These are phyloP conservation scores for Chrysoporthe cubensis DNA, from an alignment of 2,329 filamentous ascomycete species.

Conservation along the genomic window DNA sequence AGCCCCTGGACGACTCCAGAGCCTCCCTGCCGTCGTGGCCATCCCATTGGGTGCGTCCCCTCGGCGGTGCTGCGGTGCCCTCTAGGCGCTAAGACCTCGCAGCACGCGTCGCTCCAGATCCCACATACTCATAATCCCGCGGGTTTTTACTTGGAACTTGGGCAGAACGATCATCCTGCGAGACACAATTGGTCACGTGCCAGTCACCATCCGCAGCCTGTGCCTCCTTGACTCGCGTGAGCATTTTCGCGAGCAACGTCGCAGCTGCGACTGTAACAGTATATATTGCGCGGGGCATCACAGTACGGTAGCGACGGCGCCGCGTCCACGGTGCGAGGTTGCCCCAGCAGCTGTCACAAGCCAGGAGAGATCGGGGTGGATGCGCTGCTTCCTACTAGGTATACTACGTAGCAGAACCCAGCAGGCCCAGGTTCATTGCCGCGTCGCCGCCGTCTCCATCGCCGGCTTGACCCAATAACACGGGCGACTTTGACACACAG, in stretches of 20 bases:
- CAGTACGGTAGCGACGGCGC: not conserved
- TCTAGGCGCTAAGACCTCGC: not conserved
- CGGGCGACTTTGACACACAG: slow-evolving; percentile 13
- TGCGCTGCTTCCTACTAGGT: not conserved
- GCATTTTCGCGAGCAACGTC: not conserved
- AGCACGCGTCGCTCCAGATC: not conserved
- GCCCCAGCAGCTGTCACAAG: slow-evolving; percentile 12
- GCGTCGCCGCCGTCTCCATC: not conserved
- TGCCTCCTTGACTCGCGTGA: slow-evolving; percentile 1
- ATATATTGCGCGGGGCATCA: not conserved
- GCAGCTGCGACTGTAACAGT: not conserved
- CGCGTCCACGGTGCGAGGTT: slow-evolving; percentile 4
- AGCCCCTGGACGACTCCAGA: slow-evolving; percentile 10
- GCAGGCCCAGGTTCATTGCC: slow-evolving; percentile 1
- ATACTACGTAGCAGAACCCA: not conserved
- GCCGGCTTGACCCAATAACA: not conserved
- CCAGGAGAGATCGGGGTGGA: slow-evolving; percentile 2
- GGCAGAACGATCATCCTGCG: not conserved
- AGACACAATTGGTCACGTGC: slow-evolving; percentile 1
- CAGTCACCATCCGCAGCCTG: not conserved
- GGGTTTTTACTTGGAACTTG: not conserved
- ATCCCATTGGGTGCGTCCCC: slow-evolving; percentile 3
- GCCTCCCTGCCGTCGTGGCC: not conserved
- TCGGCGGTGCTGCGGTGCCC: not conserved
- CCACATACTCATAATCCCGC: not conserved